Evolutionary conservation across 148 eudicot genomes (phyloP).

Genomic region (Camellia japonica): DNA sequence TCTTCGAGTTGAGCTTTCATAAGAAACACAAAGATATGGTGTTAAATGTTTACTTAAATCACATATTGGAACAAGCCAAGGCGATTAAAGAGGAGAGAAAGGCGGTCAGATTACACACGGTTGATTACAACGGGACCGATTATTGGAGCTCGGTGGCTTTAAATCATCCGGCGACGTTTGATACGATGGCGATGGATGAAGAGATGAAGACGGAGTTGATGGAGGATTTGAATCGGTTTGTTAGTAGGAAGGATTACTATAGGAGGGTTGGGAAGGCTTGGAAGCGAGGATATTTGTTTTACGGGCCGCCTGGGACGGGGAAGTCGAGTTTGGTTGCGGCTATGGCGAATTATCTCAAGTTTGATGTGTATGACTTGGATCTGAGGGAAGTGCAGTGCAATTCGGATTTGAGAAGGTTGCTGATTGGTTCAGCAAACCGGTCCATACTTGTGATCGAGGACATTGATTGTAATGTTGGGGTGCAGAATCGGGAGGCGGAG

Average conservation of each 20-base stretch:
- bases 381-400: slow-evolving; percentile 50
- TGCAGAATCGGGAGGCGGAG: slow-evolving; percentile 28
- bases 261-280: slow-evolving; percentile 48
- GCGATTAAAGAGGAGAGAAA: slow-evolving; percentile 43
- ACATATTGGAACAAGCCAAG: slow-evolving; percentile 37
- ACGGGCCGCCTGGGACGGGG: slow-evolving; percentile 52
- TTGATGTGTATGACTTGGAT: slow-evolving; percentile 52
- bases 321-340: slow-evolving; percentile 49
- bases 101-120: slow-evolving; percentile 55
- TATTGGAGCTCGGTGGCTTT: slow-evolving; percentile 51
- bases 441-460: slow-evolving; percentile 49
- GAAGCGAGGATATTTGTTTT: slow-evolving; percentile 47
- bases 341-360: slow-evolving; percentile 43
- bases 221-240: slow-evolving; percentile 36
- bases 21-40: slow-evolving; percentile 40
- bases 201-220: slow-evolving; percentile 28
- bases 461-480: slow-evolving; percentile 48
- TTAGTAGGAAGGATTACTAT: slow-evolving; percentile 32
- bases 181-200: slow-evolving; percentile 40
- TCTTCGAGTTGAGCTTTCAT: slow-evolving; percentile 35
- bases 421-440: slow-evolving; percentile 38
- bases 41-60: slow-evolving; percentile 30
- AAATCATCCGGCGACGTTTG: slow-evolving; percentile 46
- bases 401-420: slow-evolving; percentile 45
- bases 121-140: slow-evolving; percentile 45